Base-by-base conservation (phyloP, 441 rosid species). In the Populus hybrid region DNA sequence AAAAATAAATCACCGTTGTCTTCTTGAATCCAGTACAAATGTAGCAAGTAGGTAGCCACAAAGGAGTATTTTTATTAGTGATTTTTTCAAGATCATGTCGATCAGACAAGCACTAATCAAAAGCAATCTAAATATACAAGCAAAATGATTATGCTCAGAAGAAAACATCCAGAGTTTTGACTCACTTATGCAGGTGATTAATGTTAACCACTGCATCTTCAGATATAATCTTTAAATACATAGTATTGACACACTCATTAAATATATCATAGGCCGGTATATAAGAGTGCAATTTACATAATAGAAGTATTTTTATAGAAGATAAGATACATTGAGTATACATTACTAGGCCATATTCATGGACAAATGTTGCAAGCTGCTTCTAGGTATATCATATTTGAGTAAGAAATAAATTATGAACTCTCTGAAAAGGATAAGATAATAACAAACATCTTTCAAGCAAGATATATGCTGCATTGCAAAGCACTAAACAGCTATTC, bases 381-480 rank as follows among this genome's bases (percentile, higher is more conserved):
- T 78, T 34, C 24, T 21, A 26, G 38, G 67, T 61, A 21, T n/a
- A 61, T 18, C 28, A 42, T 24, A 63, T 63, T 26, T 3, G 35
- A 57, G 24, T 76, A 34, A 20, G 42, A n/a, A 26, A 77, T 18
- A 2, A 8, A 30, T 12, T 4, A 11, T 5, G 3, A 50, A 30
- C 32, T 69, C 53, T 40, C 32, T 63, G 64, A 23, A 46, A 23
- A 75, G 32, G 30, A 70, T 46, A 57, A 26, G 36, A 38, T 10
- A 53, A 72, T 10, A n/a, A 9, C 21, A 23, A 67, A 38, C 34
- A 46, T 63, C 70, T 73, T 57, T 67, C 70, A 77, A 12, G 32
- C 67, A 69, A 73, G 50, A 75, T 32, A 38, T 61, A 78, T 40
- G 32, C 63, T 77, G 42, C 65, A 73, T 65, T 67, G 57, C 20